Conservation (phyloP, 2,329 filamentous ascomycete species). For the Colletotrichum coccodes region DNA sequence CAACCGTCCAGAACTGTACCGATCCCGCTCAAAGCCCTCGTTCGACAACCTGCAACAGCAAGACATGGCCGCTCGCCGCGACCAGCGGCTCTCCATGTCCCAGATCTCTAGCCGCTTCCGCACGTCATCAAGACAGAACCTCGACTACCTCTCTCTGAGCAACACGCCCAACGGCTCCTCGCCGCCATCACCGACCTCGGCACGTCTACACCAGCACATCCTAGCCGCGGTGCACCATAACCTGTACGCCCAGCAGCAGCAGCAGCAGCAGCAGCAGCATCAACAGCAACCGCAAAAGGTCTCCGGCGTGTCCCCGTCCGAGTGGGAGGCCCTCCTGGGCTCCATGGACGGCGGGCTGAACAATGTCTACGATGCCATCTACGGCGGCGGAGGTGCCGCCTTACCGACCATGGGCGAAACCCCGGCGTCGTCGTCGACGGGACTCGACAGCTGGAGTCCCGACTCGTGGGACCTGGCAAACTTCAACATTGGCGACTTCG, state of each 20-base stretch:
- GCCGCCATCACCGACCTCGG: constrained; percentile 58
- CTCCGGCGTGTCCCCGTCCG: constrained; percentile 66
- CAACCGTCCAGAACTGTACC: constrained; percentile 49
- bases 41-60: constrained; percentile 54
- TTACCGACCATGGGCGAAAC: constrained; percentile 58
- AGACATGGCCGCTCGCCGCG: constrained; percentile 54
- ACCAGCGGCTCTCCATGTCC: constrained; percentile 60
- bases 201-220: constrained; percentile 48
- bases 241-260: constrained; percentile 46
- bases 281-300: constrained; percentile 46
- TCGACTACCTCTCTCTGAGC: constrained; percentile 69
- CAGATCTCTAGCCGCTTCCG: constrained; percentile 50
- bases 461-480: constrained; percentile 65
- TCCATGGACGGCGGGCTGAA: constrained; percentile 82
- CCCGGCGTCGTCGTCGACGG: constrained; percentile 48
- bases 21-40: constrained; percentile 56
- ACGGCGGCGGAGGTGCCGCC: constrained; percentile 65
- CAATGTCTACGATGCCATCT: constrained; percentile 88
- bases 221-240: constrained; percentile 37
- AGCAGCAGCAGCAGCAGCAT: constrained; percentile 21
- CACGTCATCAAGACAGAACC: constrained; percentile 53
- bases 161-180: constrained; percentile 58
- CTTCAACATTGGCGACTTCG: constrained; percentile 62
- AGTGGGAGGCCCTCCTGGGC: constrained; percentile 86
- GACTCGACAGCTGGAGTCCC: constrained; percentile 61